These are phyloP conservation scores for Amanita jacksonii DNA, from an alignment of 768 basidiomycete genomes.

Conservation along the genomic window DNA sequence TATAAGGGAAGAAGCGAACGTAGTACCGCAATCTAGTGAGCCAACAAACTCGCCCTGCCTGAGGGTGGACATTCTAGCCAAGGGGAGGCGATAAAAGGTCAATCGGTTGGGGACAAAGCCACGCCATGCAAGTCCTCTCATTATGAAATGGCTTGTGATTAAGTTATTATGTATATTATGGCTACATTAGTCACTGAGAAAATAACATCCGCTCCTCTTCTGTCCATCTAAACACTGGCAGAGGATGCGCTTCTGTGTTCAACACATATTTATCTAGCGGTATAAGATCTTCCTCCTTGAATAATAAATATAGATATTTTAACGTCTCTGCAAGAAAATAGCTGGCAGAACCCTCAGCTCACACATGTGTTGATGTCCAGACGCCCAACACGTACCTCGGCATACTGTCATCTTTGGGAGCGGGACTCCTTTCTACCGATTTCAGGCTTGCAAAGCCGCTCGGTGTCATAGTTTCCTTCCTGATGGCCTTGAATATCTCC, in stretches of 20 bases:
- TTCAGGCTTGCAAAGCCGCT: slow-evolving; percentile 54
- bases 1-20: slow-evolving; percentile 43
- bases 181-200: slow-evolving; percentile 18
- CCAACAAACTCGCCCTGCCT: slow-evolving; percentile 81
- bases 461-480: slow-evolving; percentile 45
- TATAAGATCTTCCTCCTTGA: slow-evolving; percentile 52
- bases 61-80: slow-evolving; percentile 12
- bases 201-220: slow-evolving; percentile 36
- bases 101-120: too few relatives aligned
- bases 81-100: neutral
- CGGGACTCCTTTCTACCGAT: slow-evolving; percentile 35
- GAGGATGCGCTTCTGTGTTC: slow-evolving; percentile 68
- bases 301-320: slow-evolving; percentile 68
- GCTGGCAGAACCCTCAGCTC: slow-evolving; percentile 17
- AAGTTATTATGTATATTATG: neutral
- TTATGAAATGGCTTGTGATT: neutral
- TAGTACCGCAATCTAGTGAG: slow-evolving; percentile 91
- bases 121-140: neutral
- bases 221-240: slow-evolving; percentile 63
- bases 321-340: slow-evolving; percentile 47
- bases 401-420: slow-evolving; percentile 44
- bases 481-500: slow-evolving; percentile 59
- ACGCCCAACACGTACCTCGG: slow-evolving; percentile 52
- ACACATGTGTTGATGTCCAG: neutral
- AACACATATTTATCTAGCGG: slow-evolving; percentile 51